Conservation (phyloP, 73 alveolate species). For the Stentor roeselii region DNA sequence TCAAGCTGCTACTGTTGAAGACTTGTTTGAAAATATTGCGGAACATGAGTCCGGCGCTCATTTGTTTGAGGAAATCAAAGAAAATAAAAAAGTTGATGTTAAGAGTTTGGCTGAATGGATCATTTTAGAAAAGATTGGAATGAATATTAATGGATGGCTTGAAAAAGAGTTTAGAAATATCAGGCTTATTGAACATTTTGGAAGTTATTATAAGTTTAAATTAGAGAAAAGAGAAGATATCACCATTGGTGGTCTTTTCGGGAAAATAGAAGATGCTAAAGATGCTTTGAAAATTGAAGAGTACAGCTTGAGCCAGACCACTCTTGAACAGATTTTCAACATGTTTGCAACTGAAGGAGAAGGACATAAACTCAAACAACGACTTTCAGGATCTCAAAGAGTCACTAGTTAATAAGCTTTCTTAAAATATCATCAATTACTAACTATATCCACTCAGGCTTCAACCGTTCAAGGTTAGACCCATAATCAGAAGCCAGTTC, state of each 20-base stretch:
- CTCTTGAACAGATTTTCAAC: constrained; percentile 75
- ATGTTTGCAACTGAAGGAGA: constrained; percentile 62
- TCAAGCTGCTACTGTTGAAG: background rate
- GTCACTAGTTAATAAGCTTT: too few relatives aligned
- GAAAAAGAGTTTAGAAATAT: constrained; percentile 42
- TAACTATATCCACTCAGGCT: too few relatives aligned
- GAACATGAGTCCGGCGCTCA: constrained; percentile 32
- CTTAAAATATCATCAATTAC: too few relatives aligned
- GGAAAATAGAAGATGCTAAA: constrained; percentile 63
- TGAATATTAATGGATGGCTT: constrained; percentile 41
- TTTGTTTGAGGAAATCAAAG: constrained; percentile 37
- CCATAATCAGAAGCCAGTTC: too few relatives aligned
- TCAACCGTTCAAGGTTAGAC: too few relatives aligned
- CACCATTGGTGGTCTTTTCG: constrained; percentile 63
- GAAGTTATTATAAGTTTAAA: constrained; percentile 63
- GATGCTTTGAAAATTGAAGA: constrained; percentile 48
- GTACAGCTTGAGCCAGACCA: constrained; percentile 67
- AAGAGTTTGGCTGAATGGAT: constrained; percentile 46
- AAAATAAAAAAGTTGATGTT: constrained; percentile 39
- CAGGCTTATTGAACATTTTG: constrained; percentile 58
- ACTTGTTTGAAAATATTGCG: background rate
- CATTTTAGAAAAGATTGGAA: constrained; percentile 48
- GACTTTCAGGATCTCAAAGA: background rate
- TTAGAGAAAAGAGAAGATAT: constrained; percentile 43
- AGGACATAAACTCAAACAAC: background rate